Percentiles rank a stretch among this genome's conserved stretches.
These are phyloP conservation scores for Chimonanthus praecox DNA, from an alignment of 164 flowering plant genomes.

Conservation along the genomic window DNA sequence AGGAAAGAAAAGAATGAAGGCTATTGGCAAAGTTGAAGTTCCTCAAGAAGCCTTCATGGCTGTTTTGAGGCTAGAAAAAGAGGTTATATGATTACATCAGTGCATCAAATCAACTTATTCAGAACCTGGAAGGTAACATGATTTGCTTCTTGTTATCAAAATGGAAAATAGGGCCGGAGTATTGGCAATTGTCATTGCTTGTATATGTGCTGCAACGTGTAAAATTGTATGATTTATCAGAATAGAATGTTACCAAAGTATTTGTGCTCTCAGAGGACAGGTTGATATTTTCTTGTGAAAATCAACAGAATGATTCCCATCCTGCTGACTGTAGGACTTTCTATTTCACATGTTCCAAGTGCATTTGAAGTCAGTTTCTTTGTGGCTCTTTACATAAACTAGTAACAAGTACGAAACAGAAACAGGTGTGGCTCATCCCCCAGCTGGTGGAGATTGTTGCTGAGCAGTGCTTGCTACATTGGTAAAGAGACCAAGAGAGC, in stretches of 20 bases:
- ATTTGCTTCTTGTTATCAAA: not conserved
- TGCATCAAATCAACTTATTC: not conserved
- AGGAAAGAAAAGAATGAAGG: slow-evolving; percentile 97
- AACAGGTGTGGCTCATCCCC: not conserved
- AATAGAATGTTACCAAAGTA: not conserved
- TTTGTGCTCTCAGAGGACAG: not conserved
- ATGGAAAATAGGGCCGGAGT: not conserved
- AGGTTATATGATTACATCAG: slow-evolving; percentile 46
- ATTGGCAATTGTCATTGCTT: not conserved
- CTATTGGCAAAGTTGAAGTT: slow-evolving; percentile 92
- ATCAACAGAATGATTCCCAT: not conserved
- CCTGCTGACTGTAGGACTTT: not conserved
- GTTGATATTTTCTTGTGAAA: not conserved
- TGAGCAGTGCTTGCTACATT: not conserved
- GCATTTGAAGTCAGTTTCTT: not conserved
- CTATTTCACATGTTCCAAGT: not conserved
- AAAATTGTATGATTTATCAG: not conserved
- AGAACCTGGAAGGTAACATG: not conserved
- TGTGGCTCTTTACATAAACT: not conserved
- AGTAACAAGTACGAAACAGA: not conserved
- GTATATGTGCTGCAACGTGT: not conserved
- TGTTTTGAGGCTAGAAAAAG: slow-evolving; percentile 87
- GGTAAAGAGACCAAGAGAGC: not conserved
- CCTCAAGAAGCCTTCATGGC: slow-evolving; percentile 99
- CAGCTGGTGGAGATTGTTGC: not conserved